Evolutionary conservation across 352 stramenopile genomes (phyloP).

Genomic region (Phytopythium oedochilum): DNA sequence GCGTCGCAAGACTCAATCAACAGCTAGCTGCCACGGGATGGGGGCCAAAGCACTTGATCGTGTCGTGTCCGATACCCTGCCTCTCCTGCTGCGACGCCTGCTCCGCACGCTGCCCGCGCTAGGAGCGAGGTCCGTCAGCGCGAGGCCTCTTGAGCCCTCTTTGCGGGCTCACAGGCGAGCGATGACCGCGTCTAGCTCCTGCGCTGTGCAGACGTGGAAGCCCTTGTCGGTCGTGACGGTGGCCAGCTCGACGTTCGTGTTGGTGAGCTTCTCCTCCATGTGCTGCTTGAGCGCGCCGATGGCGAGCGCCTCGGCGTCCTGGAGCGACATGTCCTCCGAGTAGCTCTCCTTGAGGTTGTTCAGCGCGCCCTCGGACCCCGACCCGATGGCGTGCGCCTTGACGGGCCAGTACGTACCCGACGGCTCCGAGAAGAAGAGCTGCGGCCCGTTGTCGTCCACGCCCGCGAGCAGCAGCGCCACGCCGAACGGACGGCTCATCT

Average conservation of each 20-base stretch:
- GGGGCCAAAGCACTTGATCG: not conserved
- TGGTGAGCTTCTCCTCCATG: conserved; percentile 99
- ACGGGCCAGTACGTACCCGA: conserved; percentile 98
- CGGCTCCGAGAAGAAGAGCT: conserved; percentile 97
- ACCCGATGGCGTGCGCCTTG: conserved; percentile 98
- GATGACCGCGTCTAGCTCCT: conserved; percentile 93
- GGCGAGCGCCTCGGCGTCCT: conserved; percentile 96
- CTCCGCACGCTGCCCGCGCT: too few relatives aligned
- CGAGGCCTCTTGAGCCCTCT: not conserved
- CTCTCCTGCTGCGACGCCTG: too few relatives aligned
- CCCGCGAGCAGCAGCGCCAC: conserved; percentile 97
- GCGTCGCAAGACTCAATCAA: too few relatives aligned
- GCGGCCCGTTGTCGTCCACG: conserved; percentile 92
- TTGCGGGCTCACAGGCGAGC: conserved; percentile 50
- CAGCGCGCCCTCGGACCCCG: conserved; percentile 96
- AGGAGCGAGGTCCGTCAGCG: too few relatives aligned
- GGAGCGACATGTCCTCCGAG: conserved; percentile 93
- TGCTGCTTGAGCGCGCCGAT: conserved; percentile 97
- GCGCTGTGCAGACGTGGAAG: conserved; percentile 93
- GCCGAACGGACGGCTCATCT: conserved; percentile 98
- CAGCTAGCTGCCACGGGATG: too few relatives aligned
- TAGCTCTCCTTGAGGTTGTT: conserved; percentile 98
- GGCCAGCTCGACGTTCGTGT: conserved; percentile 98
- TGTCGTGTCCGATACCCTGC: not conserved
- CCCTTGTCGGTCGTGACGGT: conserved; percentile 93